A percentile compares a stretch with the other conserved stretches of the same genome.
Conservation (phyloP, 768 basidiomycete genomes). For the Russula griseocarnosa region DNA sequence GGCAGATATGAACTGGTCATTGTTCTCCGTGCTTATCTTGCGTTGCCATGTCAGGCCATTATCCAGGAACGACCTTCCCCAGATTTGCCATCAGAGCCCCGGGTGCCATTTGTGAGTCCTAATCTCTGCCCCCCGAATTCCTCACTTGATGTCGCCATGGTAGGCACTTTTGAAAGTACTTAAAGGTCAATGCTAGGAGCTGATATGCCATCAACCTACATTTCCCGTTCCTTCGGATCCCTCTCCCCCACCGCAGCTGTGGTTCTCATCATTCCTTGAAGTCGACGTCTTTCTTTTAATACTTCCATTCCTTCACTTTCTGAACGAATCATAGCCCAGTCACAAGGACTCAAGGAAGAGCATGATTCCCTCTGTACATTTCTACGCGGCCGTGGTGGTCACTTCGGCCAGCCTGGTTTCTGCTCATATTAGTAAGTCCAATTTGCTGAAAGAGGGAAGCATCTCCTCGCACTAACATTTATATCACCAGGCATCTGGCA, state of each 20-base stretch:
- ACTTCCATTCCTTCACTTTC: conserved; percentile 5
- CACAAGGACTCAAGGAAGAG: neutral
- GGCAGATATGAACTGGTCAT: neutral
- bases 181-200: neutral
- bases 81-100: neutral
- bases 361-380: conserved; percentile 4
- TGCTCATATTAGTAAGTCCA: conserved; percentile 5
- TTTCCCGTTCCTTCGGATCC: neutral
- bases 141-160: neutral
- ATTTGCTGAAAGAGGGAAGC: neutral
- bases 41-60: neutral
- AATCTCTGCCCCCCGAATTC: neutral
- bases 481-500: conserved; percentile 32
- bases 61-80: neutral
- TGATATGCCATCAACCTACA: neutral
- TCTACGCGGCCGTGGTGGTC: neutral
- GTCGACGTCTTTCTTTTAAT: conserved; percentile 2
- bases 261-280: neutral
- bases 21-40: neutral
- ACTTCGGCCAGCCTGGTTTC: conserved; percentile 10
- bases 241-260: neutral
- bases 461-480: neutral
- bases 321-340: neutral
- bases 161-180: neutral
- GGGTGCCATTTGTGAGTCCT: neutral